Conservation (phyloP, 2,329 filamentous ascomycete genomes). For the Chalaropsis ovoidea region DNA sequence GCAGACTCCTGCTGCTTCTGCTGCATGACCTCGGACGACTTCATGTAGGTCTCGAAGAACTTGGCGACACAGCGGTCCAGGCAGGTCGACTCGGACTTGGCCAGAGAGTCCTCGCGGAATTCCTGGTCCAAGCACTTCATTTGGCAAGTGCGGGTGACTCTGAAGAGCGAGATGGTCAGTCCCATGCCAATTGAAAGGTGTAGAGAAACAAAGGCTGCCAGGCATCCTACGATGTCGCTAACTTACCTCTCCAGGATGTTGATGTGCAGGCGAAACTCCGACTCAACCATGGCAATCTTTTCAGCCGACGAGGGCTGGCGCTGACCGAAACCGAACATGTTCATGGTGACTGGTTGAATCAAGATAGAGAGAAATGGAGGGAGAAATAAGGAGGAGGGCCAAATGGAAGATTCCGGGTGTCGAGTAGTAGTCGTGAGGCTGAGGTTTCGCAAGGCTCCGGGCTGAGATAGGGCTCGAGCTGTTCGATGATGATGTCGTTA, state of each 20-base stretch:
- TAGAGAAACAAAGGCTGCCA: not conserved
- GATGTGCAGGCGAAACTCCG: slow-evolving; percentile 93
- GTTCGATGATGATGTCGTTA: slow-evolving; percentile 23
- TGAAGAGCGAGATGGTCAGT: slow-evolving; percentile 32
- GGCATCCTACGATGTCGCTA: not conserved
- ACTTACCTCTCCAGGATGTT: slow-evolving; percentile 94
- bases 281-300: slow-evolving; percentile 93
- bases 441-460: slow-evolving; percentile 16
- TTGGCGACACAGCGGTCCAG: slow-evolving; percentile 94
- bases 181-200: not conserved
- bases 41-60: slow-evolving; percentile 98
- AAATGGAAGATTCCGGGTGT: not conserved
- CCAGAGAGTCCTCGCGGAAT: slow-evolving; percentile 92
- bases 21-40: slow-evolving; percentile 95
- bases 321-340: slow-evolving; percentile 42
- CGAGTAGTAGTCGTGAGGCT: slow-evolving; percentile 17
- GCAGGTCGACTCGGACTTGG: slow-evolving; percentile 98
- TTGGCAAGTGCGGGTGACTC: slow-evolving; percentile 78
- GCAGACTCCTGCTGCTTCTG: slow-evolving; percentile 59
- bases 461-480: slow-evolving; percentile 9
- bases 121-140: slow-evolving; percentile 86
- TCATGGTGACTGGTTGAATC: slow-evolving; percentile 32
- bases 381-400: slow-evolving; percentile 22
- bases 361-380: slow-evolving; percentile 11
- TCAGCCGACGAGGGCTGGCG: slow-evolving; percentile 88